Percentiles rank a stretch among this genome's conserved stretches.
Conservation (phyloP, 1,284 basidiomycete genomes). For the Apiotrichum montevideense region DNA sequence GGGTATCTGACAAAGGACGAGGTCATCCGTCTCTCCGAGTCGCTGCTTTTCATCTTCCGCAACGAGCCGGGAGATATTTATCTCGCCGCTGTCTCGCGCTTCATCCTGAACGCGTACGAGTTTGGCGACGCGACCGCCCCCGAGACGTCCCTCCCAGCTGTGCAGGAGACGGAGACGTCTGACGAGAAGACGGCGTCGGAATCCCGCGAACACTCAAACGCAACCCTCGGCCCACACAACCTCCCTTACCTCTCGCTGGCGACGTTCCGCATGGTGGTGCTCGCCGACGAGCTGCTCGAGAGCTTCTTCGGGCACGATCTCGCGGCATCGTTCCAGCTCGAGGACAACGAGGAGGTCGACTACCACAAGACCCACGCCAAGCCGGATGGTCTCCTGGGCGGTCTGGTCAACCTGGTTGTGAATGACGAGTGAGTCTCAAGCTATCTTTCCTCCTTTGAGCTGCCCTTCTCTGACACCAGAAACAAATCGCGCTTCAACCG, state of each 20-base stretch:
- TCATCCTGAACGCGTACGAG: slow-evolving; percentile 95
- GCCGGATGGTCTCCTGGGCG: slow-evolving; percentile 63
- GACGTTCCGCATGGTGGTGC: slow-evolving; percentile 94
- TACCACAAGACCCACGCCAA: slow-evolving; percentile 50
- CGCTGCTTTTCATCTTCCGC: slow-evolving; percentile 93
- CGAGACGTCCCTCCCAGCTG: slow-evolving; percentile 48
- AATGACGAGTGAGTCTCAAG: slow-evolving; percentile 57
- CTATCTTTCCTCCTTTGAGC: too few relatives aligned
- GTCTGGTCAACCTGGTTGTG: slow-evolving; percentile 78
- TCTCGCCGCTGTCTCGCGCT: slow-evolving; percentile 86
- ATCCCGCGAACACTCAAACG: slow-evolving; percentile 51
- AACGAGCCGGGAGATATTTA: slow-evolving; percentile 96
- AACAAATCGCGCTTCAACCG: slow-evolving; percentile 45
- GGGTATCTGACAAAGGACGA: slow-evolving; percentile 93
- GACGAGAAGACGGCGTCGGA: slow-evolving; percentile 47
- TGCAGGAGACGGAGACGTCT: slow-evolving; percentile 28
- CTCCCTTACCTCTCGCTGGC: slow-evolving; percentile 69
- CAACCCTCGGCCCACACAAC: slow-evolving; percentile 51
- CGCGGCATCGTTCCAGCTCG: slow-evolving; percentile 76
- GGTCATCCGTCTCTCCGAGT: slow-evolving; percentile 82
- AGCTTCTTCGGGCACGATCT: slow-evolving; percentile 90
- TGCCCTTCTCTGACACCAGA: slow-evolving; percentile 11
- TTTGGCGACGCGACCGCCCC: slow-evolving; percentile 79
- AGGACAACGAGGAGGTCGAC: slow-evolving; percentile 56
- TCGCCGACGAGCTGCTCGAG: slow-evolving; percentile 89